phyloP scores from a whole-genome alignment of 2,329 filamentous ascomycete genomes.

The Diaporthe citriasiana region DNA sequence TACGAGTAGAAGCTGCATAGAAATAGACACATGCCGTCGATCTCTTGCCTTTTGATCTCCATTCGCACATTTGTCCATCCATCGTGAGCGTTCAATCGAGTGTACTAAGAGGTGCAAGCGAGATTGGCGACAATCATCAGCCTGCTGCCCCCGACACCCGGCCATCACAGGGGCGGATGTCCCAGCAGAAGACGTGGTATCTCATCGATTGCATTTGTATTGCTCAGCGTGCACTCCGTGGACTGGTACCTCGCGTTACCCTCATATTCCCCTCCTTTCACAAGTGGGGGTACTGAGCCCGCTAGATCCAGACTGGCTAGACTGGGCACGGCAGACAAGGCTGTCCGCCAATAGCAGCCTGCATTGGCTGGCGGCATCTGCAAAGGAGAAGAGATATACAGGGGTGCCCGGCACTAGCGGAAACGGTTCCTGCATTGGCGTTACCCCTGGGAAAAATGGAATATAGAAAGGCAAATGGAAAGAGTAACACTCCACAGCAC shows the following conservation, averaged over 20 bases:
- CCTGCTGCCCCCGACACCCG: neutral
- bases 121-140: slow-evolving; percentile 15
- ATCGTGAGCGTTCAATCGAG: slow-evolving; percentile 1
- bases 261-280: slow-evolving; percentile 7
- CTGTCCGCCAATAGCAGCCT: neutral
- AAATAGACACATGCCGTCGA: slow-evolving; percentile 26
- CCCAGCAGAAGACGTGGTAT: neutral
- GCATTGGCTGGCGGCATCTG: neutral
- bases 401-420: slow-evolving; percentile 19
- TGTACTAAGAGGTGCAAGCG: slow-evolving; percentile 1
- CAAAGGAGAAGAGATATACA: slow-evolving; percentile 24
- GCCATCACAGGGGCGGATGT: neutral
- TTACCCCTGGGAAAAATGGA: slow-evolving; percentile 33
- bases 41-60: slow-evolving; percentile 14
- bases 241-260: neutral
- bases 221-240: neutral
- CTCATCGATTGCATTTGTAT: neutral
- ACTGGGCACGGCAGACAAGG: neutral
- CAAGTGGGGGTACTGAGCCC: neutral
- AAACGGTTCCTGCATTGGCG: slow-evolving; percentile 39
- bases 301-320: neutral
- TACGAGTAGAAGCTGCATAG: slow-evolving; percentile 13
- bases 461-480: slow-evolving; percentile 19
- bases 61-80: neutral
- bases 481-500: slow-evolving; percentile 22